Conservation (phyloP, 108 stramenopile species). For the Pseudonitzschia multistriata region DNA sequence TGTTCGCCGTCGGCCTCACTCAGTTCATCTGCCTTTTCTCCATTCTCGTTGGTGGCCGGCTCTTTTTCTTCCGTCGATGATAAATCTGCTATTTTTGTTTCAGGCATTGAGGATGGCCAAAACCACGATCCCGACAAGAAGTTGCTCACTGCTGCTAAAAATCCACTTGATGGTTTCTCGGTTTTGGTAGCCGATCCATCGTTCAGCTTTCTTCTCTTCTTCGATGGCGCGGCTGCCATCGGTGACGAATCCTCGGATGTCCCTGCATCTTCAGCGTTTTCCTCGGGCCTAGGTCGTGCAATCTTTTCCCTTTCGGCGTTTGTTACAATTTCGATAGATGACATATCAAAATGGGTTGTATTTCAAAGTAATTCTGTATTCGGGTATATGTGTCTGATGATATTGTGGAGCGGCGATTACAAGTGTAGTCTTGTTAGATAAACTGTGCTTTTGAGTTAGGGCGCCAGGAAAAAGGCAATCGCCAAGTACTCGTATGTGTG, state of each 20-base stretch:
- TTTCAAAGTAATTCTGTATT: too few relatives aligned
- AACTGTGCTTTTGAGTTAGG: too few relatives aligned
- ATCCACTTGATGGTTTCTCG: neutral
- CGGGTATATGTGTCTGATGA: too few relatives aligned
- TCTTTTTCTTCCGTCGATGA: neutral
- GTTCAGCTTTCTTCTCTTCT: neutral
- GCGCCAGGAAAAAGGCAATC: too few relatives aligned
- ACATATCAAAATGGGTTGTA: neutral
- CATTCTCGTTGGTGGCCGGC: neutral
- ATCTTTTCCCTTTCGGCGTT: neutral
- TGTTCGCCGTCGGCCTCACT: neutral
- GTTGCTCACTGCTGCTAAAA: slow-evolving; percentile 6
- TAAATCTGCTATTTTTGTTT: neutral
- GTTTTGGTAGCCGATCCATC: neutral
- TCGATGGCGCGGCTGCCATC: neutral
- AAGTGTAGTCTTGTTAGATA: too few relatives aligned
- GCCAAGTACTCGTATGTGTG: too few relatives aligned
- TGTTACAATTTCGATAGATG: neutral
- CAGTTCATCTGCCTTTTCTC: too few relatives aligned
- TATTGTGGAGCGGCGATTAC: too few relatives aligned
- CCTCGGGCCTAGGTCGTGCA: neutral
- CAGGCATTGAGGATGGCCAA: slow-evolving; percentile 3
- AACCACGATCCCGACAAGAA: slow-evolving; percentile 9
- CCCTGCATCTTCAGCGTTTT: neutral
- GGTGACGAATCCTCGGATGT: neutral